Base-by-base conservation (phyloP, 2,329 filamentous ascomycete species). In the Raffaelea deltoideospora region DNA sequence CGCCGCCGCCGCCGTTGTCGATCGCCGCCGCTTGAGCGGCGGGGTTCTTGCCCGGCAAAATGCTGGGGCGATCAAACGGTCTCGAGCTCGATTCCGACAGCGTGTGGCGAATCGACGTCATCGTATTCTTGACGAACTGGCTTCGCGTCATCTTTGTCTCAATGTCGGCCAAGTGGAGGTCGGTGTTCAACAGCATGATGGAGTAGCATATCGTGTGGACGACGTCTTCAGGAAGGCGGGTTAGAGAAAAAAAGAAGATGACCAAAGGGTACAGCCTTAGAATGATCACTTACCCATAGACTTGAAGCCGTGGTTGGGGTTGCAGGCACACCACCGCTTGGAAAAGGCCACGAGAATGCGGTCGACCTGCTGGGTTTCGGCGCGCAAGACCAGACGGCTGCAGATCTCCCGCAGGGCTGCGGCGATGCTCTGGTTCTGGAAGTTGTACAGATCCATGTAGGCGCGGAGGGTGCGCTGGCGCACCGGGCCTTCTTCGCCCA, bases 181-280 rank as follows among this genome's bases (percentile, higher is more conserved):
- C 90, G 24, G 90, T 98, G 51, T 98, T 98, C 44, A 98, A 69
- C 10, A 98, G 68, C 51, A 98, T 78, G 45, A 98, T 76, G 1
- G 90, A 95, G 57, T 96, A 98, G 59, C 85, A 92, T 44, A 96
- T 92, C 19, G 87, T 95, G 55, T 98, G 88, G 15, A 98, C 87
- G 33, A 96, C 81, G 60, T 96, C 88, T 81, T 50, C 32, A 41
- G 23, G 21, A 14, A 27, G 28, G 14, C 3, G 17, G 14, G 7
- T 34, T 18, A 34, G 20, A 41, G 18, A 11, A 20, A 44, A 65
- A 49, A 59, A 56, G 43, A 47, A 18, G 28, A 30, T 18, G 34
- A 22, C 35, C 39, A 24, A 33, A 13, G n/a, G n/a, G n/a, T n/a
- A n/a, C n/a, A n/a, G n/a, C n/a, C n/a, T n/a, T n/a, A 23, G n/a